Evolutionary conservation across 2,329 filamentous ascomycete species (phyloP), one percentile per base, ranked within the genome.

Genomic region (Mycocentrospora acerina): DNA sequence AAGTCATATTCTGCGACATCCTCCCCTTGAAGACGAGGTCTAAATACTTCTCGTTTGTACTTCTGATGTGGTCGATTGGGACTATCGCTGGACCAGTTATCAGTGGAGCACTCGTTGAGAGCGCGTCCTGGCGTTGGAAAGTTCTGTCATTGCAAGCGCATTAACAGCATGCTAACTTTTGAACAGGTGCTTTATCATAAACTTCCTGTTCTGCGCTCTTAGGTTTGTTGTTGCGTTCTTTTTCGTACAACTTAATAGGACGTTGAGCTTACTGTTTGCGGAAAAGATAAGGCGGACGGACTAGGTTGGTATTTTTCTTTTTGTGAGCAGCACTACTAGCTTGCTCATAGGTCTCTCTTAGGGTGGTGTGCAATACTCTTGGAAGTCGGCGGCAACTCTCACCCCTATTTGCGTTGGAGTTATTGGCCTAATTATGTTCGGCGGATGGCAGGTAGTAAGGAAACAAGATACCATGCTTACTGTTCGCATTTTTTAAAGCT

Each of bases 151-250:
- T 11, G 4, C n/a, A 8, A 18, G n/a, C n/a, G n/a, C 5, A 17
- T 2, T 3, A 9, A 15, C 17, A 4, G 12, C 17, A 13, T 26
- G 22, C 29, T 44, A 13, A 44, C 17, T 24, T n/a, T 17, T 3
- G 10, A 10, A 9, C 24, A 44, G 41, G 41, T 77, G 83, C 28
- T 83, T 83, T 55, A 83, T 77, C 70, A 71, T 83, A 51, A 84
- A 83, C 48, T 68, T 81, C 5, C 79, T 80, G 2, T 74, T 82
- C 52, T 71, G 72, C 16, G 42, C 31, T 9, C 42, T 60, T 7
- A 55, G 59, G 2, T 51, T 60, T 29, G 8, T 58, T 7, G 45
- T 58, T 13, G 59, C 59, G 3, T 22, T 45, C 8, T 39, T 55
- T 13, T 58, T 59, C 19, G 46, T 60, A 2, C 44, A 46, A 4